Conservation (phyloP, 176 grass and related monocot species). For the Echinochloa phyllopogon region DNA sequence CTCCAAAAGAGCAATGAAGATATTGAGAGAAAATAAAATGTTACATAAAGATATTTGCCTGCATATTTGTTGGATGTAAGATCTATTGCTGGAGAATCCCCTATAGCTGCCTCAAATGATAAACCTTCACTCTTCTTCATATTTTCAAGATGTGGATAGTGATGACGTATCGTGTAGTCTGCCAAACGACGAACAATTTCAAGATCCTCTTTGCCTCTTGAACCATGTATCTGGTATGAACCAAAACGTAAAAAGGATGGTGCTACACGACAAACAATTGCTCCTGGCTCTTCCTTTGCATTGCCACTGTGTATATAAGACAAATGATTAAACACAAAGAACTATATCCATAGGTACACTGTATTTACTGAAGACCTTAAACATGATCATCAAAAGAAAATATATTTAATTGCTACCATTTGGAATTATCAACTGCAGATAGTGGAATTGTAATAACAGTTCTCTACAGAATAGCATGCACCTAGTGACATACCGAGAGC, state of each 20-base stretch:
- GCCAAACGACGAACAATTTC: slow-evolving; percentile 71
- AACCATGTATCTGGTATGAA: slow-evolving; percentile 89
- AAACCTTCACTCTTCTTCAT: slow-evolving; percentile 85
- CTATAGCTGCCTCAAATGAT: slow-evolving; percentile 75
- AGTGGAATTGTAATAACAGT: background rate
- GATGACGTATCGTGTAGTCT: slow-evolving; percentile 79
- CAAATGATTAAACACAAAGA: slow-evolving; percentile 14
- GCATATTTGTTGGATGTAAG: slow-evolving; percentile 99
- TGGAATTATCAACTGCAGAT: background rate
- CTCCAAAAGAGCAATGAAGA: background rate
- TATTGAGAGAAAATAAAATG: slow-evolving; percentile 19
- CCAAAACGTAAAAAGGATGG: slow-evolving; percentile 93
- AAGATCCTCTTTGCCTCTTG: slow-evolving; percentile 76
- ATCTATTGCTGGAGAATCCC: slow-evolving; percentile 81
- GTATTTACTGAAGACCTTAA: slow-evolving; percentile 33
- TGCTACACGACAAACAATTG: slow-evolving; percentile 88
- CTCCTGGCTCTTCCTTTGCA: slow-evolving; percentile 95
- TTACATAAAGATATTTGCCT: slow-evolving; percentile 41
- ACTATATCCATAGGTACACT: slow-evolving; percentile 2
- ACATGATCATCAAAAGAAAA: slow-evolving; percentile 4
- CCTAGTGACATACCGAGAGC: background rate
- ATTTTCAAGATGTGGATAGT: slow-evolving; percentile 88
- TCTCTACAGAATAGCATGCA: background rate
- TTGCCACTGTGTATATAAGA: slow-evolving; percentile 70
- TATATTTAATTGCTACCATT: background rate